Evolutionary conservation across 495 filamentous ascomycete genomes (phyloP), one percentile per base, ranked within the genome.

Genomic region (Staphylotrichum tortipilum): DNA sequence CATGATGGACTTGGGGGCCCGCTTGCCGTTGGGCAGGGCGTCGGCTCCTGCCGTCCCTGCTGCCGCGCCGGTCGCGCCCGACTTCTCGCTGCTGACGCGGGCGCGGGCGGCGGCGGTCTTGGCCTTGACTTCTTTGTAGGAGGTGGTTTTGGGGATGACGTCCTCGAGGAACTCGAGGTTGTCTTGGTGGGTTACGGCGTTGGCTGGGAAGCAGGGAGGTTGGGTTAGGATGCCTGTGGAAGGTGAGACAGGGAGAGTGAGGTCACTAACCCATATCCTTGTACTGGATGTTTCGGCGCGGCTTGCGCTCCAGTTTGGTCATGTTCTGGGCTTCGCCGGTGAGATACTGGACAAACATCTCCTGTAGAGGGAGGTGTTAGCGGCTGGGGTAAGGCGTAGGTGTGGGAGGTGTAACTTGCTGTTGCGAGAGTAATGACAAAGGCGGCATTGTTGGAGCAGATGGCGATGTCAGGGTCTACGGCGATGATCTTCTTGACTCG

Each of bases 141-240:
- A 80, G 8, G 80, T 77, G 7, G 89, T 94, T 61, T 84, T 85
- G 29, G 92, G 92, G 22, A 96, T 82, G 9, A 96, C 80, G 63
- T 97, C 92, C 54, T 85, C 69, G 15, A 97, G 85, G 67, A 98
- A 98, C 61, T 96, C 89, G 48, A 97, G 86, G 68, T 94, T 92
- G 65, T 96, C 91, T 30, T 86, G 81, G 62, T 86, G 85, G 10
- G 87, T 78, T 36, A 97, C 88, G 22, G 92, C 91, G 59, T 80
- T 86, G 47, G 92, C 89, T 86, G 44, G 11, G n/a, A n/a, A n/a
- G n/a, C n/a, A n/a, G n/a, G 10, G 26, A 10, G 26, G 6, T 17
- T 19, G 14, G 29, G 44, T 26, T 18, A 29, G 15, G 41, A 15
- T 10, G 36, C 7, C 17, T 17, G 19, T 1, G 3, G 2, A 3